Evolutionary conservation across 192 early-diverging fungal genomes (phyloP).

Genomic region (Geranomyces variabilis): DNA sequence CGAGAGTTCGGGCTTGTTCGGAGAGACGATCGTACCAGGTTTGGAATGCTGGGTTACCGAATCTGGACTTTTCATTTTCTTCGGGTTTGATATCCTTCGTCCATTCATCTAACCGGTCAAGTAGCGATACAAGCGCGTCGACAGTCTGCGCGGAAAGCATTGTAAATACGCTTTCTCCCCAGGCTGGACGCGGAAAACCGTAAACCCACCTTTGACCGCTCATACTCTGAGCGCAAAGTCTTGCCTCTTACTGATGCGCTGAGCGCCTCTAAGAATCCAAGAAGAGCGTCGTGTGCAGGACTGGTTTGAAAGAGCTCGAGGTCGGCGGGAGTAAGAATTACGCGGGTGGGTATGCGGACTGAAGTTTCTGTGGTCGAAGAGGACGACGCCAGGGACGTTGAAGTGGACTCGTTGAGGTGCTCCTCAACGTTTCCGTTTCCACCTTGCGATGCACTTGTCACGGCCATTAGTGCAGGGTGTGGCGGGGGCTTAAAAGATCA

Average conservation of each 20-base stretch:
- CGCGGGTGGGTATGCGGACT: constrained; percentile 35
- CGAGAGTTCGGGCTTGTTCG: constrained; percentile 39
- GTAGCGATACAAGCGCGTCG: constrained; percentile 61
- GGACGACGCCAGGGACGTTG: too few species aligned
- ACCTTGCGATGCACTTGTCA: too few species aligned
- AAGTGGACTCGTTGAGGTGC: too few species aligned
- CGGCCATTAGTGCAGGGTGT: too few species aligned
- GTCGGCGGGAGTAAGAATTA: constrained; percentile 85
- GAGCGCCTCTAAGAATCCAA: constrained; percentile 72
- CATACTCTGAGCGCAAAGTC: constrained; percentile 37
- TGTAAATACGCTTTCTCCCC: neutral
- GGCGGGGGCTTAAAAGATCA: too few species aligned
- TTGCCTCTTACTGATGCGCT: constrained; percentile 74
- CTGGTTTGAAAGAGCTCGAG: constrained; percentile 75
- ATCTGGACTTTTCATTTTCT: constrained; percentile 77
- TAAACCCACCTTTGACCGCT: neutral
- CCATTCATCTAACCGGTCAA: constrained; percentile 68
- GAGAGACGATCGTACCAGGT: constrained; percentile 80
- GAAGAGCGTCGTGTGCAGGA: constrained; percentile 60
- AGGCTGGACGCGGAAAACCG: neutral
- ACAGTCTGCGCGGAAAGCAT: neutral
- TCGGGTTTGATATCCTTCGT: constrained; percentile 72
- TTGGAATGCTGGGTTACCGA: constrained; percentile 95
- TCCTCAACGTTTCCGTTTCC: too few species aligned
- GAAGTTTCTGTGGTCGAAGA: neutral